Base-by-base conservation (phyloP, 345 rosid species). In the Stellera chamaejasme region DNA sequence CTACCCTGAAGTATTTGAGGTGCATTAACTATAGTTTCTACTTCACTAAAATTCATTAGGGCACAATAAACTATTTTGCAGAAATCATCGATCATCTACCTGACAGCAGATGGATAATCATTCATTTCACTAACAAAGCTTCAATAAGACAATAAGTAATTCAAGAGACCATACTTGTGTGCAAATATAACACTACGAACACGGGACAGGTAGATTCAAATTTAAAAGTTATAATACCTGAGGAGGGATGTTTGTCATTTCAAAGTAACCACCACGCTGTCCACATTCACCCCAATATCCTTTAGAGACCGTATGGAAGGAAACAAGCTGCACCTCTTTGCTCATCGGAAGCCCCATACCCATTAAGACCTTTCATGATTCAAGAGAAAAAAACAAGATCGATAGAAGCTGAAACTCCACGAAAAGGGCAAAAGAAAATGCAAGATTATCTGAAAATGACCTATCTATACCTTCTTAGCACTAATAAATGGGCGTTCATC, bases 281-380 rank as follows among this genome's bases (percentile, higher is more conserved):
- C 97, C 99, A 48, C 99, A 93, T 78, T 93, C 99, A 1, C 99
- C 97, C 95, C 95, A 93, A 75, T 87, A 93, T 67, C 99, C 99
- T 84, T 93, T 93, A 45, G 99, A 93, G 45, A 93, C 96, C 0
- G 96, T 78, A 75, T 93, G 99, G 78, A 93, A 93, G 27, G 99
- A 93, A 59, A 93, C 79, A 47, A 93, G 96, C 83, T 89, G 97
- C 36, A 93, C 72, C 76, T 80, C 94, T 76, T 74, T 87, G 90
- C 87, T 87, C 10, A 81, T 13, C 46, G 90, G 97, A 16, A 66
- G 70, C 26, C 96, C 99, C 99, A 89, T 89, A 13, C 80, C 94
- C 89, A 86, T 72, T 81, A 93, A 72, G 66, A 84, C 85, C 99
- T 93, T 62, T 53, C 64, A 57, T 57, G 19, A 47, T 32, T 11